A percentile compares a stretch with the other conserved stretches of the same genome.
Evolutionary conservation across 2,329 filamentous ascomycete genomes (phyloP).

Genomic region (Dothistroma pini): DNA sequence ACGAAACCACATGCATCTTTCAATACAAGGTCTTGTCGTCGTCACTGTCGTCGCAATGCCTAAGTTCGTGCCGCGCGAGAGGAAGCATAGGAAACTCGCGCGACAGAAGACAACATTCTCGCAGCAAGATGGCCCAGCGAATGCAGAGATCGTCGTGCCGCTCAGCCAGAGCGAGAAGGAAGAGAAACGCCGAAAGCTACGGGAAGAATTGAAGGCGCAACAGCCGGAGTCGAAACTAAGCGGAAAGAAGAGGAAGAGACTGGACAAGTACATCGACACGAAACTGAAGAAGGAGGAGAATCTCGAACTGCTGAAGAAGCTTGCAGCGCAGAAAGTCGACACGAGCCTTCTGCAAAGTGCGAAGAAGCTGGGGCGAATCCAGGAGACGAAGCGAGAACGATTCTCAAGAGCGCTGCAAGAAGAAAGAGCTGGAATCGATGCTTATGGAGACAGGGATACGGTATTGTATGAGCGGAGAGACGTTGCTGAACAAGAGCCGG

Average conservation of each 20-base stretch:
- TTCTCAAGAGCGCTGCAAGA: constrained; percentile 62
- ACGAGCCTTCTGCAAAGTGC: constrained; percentile 77
- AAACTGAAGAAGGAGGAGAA: constrained; percentile 96
- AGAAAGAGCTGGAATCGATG: constrained; percentile 59
- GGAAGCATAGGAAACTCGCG: constrained; percentile 62
- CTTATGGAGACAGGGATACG: constrained; percentile 48
- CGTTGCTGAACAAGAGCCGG: constrained; percentile 21
- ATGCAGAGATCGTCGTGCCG: constrained; percentile 48
- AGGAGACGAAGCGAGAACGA: constrained; percentile 68
- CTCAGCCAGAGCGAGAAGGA: constrained; percentile 52
- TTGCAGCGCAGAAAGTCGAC: constrained; percentile 75
- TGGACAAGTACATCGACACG: constrained; percentile 74
- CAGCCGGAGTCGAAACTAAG: constrained; percentile 56
- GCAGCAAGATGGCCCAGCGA: constrained; percentile 51
- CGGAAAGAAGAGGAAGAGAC: constrained; percentile 62
- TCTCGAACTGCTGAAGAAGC: constrained; percentile 73
- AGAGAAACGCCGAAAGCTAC: constrained; percentile 49
- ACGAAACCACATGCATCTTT: not conserved
- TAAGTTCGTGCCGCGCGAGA: constrained; percentile 54
- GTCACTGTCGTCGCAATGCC: constrained; percentile 10
- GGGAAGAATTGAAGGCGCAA: constrained; percentile 52
- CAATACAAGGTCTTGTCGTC: not conserved
- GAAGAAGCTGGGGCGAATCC: constrained; percentile 68
- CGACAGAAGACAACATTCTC: constrained; percentile 46
- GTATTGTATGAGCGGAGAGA: constrained; percentile 50